Percentiles rank a stretch among this genome's conserved stretches.
Conservation (phyloP, 129 eudicot species). For the Mikania micrantha region DNA sequence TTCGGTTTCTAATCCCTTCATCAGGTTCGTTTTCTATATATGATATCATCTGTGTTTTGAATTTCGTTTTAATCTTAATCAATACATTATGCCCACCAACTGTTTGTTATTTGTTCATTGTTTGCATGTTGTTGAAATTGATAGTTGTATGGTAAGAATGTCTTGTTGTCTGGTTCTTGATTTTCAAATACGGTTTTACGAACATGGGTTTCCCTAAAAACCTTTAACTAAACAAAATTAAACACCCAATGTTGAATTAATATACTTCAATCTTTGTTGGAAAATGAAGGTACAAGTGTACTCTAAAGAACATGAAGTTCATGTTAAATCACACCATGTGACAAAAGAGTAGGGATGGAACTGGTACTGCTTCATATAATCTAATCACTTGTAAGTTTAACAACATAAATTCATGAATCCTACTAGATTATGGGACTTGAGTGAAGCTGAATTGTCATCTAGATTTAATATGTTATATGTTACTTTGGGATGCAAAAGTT, state of each 20-base stretch:
- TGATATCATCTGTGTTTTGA: too few species aligned
- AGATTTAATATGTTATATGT: too few species aligned
- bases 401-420: neutral
- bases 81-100: constrained; percentile 26
- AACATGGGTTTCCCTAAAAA: neutral
- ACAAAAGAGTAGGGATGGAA: neutral
- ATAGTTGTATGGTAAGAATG: neutral
- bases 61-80: too few species aligned
- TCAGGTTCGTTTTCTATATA: too few species aligned
- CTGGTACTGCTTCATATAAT: neutral
- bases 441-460: too few species aligned
- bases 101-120: neutral
- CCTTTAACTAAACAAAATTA: too few species aligned
- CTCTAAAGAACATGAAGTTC: neutral
- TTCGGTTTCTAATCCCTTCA: constrained; percentile 6
- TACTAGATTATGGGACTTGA: neutral
- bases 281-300: neutral
- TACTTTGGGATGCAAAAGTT: too few species aligned
- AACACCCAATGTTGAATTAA: too few species aligned
- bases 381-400: neutral
- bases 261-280: too few species aligned
- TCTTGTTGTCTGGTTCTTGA: neutral
- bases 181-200: neutral
- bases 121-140: neutral
- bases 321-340: neutral